Evolutionary conservation across 2,329 filamentous ascomycete genomes (phyloP).

Genomic region (Colletotrichum kahawae): DNA sequence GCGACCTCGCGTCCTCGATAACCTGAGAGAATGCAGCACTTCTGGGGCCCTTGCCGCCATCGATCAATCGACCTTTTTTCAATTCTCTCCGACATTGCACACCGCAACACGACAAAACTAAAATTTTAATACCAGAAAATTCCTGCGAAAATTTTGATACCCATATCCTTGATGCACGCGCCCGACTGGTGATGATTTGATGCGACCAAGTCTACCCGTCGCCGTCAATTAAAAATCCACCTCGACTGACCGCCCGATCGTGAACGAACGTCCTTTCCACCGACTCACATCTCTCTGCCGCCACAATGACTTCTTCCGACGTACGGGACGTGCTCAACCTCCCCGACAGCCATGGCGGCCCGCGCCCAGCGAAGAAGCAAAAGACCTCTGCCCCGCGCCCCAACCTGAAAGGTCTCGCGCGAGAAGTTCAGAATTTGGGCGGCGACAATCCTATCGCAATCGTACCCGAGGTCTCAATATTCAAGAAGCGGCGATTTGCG

Average conservation of each 20-base stretch:
- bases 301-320: conserved; percentile 75
- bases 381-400: conserved; percentile 66
- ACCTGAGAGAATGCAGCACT: not conserved
- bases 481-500: conserved; percentile 63
- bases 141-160: not conserved
- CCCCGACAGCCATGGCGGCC: conserved; percentile 57
- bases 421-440: conserved; percentile 69
- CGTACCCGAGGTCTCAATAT: conserved; percentile 62
- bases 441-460: conserved; percentile 72
- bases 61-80: not conserved
- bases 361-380: conserved; percentile 75
- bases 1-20: conserved; percentile 1
- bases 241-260: not conserved
- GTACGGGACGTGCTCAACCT: conserved; percentile 89
- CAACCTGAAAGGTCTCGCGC: conserved; percentile 67
- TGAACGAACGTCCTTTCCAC: conserved; percentile 5
- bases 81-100: not conserved
- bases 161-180: not conserved
- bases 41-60: not conserved
- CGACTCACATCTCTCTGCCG: conserved; percentile 13
- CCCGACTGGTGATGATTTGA: not conserved
- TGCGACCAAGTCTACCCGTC: not conserved
- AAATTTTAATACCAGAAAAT: not conserved
- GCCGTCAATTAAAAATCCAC: not conserved
- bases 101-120: not conserved